Evolutionary conservation across 1,139 yeast genomes (phyloP).

Genomic region (Pichia sp.): DNA sequence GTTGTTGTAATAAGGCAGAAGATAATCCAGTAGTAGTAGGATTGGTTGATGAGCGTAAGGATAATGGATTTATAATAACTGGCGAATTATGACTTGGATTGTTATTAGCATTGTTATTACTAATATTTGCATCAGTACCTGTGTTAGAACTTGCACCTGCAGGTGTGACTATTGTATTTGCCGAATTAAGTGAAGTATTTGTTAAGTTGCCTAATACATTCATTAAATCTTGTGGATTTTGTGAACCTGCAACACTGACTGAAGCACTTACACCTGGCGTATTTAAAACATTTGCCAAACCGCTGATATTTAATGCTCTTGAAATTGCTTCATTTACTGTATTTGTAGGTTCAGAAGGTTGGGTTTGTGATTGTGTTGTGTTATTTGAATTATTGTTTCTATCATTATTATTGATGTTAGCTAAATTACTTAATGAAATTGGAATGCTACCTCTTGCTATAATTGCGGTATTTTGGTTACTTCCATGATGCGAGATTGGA

Average conservation of each 20-base stretch:
- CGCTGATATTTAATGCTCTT: constrained; percentile 2
- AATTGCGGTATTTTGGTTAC: not conserved
- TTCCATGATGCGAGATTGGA: constrained; percentile 5
- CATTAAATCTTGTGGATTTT: constrained; percentile 5
- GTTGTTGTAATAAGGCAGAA: constrained; percentile 2
- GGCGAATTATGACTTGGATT: not conserved
- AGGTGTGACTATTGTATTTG: not conserved
- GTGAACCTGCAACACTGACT: constrained; percentile 10
- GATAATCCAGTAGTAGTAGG: not conserved
- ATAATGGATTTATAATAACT: constrained; percentile 1
- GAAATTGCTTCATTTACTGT: not conserved
- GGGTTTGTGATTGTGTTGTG: not conserved
- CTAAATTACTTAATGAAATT: constrained; percentile 1
- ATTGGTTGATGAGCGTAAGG: not conserved
- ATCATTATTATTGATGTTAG: not conserved
- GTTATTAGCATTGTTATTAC: not conserved
- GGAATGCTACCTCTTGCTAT: constrained; percentile 12
- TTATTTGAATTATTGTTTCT: not conserved
- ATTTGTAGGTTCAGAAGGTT: not conserved
- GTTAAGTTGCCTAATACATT: constrained; percentile 6
- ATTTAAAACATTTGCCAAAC: not conserved
- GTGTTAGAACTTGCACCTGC: not conserved
- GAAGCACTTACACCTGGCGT: constrained; percentile 13
- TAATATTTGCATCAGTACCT: not conserved
- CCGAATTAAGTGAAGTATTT: not conserved